These are phyloP conservation scores for Rubia peregrina DNA, from an alignment of 305 asterid genomes.

Conservation along the genomic window DNA sequence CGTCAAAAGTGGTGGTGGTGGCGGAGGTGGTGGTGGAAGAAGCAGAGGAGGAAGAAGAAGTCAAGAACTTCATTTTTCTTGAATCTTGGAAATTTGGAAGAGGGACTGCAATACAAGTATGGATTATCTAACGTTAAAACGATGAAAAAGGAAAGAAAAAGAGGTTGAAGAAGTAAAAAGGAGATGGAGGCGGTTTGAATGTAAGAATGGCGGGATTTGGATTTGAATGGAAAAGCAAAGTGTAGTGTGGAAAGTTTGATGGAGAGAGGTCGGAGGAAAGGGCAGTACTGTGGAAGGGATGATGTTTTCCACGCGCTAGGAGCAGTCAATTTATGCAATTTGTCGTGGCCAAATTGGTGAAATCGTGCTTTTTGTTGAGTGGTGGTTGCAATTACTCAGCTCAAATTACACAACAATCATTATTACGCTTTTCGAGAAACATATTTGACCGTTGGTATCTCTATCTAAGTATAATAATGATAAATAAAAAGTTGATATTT, in stretches of 20 bases:
- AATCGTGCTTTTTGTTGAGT: constrained; percentile 8
- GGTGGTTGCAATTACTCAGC: constrained; percentile 4
- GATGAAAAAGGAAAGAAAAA: constrained; percentile 9
- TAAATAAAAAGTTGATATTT: no score
- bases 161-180: not conserved
- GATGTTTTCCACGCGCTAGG: constrained; percentile 23
- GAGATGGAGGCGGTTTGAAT: constrained; percentile 28
- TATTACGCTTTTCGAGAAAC: no score
- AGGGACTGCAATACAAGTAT: not conserved
- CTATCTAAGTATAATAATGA: no score
- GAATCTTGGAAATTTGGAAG: constrained; percentile 2
- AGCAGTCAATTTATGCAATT: constrained; percentile 27
- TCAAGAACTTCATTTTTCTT: constrained; percentile 31
- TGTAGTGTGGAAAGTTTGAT: constrained; percentile 10
- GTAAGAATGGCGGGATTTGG: constrained; percentile 24
- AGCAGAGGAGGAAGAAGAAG: constrained; percentile 29
- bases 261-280: constrained; percentile 17
- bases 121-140: not conserved
- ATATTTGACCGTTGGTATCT: no score
- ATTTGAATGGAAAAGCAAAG: constrained; percentile 24
- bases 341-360: constrained; percentile 13
- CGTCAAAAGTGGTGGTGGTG: not conserved
- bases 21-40: constrained; percentile 18
- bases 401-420: no score
- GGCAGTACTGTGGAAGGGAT: not conserved